phyloP scores from a whole-genome alignment of 2,329 filamentous ascomycete genomes.

The Fusarium sp. region DNA sequence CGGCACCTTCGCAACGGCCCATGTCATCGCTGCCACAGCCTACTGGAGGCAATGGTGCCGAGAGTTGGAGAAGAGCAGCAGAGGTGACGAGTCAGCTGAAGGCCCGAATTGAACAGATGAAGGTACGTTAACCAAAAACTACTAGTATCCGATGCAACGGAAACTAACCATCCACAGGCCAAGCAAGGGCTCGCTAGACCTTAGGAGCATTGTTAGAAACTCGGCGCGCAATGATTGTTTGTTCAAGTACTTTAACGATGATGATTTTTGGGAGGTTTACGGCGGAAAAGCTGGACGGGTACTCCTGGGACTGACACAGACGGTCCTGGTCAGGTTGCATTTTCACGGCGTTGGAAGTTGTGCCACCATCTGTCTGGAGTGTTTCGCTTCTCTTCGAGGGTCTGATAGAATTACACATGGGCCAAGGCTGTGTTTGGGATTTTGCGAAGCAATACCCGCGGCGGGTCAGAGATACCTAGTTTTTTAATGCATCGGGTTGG shows the following conservation, averaged over 20 bases:
- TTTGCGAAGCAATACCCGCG: constrained; percentile 37
- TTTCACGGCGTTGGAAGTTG: constrained; percentile 44
- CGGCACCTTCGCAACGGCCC: constrained; percentile 46
- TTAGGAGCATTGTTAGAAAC: constrained; percentile 28
- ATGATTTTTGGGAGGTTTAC: constrained; percentile 35
- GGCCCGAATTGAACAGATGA: constrained; percentile 98
- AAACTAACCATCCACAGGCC: constrained; percentile 48
- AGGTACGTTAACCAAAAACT: constrained; percentile 58
- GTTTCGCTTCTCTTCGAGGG: constrained; percentile 30
- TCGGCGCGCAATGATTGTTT: constrained; percentile 12
- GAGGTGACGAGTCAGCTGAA: constrained; percentile 98
- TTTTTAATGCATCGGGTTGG: constrained; percentile 43
- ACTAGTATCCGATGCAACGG: no score
- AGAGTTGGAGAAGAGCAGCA: constrained; percentile 96
- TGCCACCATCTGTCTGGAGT: constrained; percentile 38
- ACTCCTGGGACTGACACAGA: constrained; percentile 30
- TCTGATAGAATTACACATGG: constrained; percentile 35
- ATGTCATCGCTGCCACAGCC: constrained; percentile 50
- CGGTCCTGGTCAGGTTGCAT: constrained; percentile 41
- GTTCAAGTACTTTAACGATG: constrained; percentile 35
- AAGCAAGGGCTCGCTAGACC: constrained; percentile 61
- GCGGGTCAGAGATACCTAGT: constrained; percentile 41
- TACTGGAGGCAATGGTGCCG: constrained; percentile 53
- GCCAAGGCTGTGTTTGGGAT: constrained; percentile 33
- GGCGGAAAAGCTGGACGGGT: constrained; percentile 36